Evolutionary conservation across 2,329 filamentous ascomycete species (phyloP).

Genomic region (Penicillium sp.): DNA sequence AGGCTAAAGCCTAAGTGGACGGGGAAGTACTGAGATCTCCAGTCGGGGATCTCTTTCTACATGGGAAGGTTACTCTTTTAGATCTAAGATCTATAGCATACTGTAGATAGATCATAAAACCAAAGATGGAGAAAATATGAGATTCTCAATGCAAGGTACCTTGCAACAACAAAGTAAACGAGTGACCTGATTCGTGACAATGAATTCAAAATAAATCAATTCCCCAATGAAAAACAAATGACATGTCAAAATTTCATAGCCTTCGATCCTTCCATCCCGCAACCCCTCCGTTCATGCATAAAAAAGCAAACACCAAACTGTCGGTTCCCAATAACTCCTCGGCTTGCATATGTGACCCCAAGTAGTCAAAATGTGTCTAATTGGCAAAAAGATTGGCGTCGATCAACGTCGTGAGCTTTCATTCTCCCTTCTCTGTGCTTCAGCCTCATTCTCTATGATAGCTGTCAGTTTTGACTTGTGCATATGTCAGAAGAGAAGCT

Average conservation of each 20-base stretch:
- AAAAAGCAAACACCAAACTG: background rate
- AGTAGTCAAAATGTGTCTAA: background rate
- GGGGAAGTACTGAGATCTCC: background rate
- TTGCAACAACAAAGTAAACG: conserved; percentile 1
- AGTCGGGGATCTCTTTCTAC: background rate
- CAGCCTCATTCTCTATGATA: conserved; percentile 10
- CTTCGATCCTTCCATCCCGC: conserved; percentile 4
- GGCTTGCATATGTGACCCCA: background rate
- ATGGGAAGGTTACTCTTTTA: too few species aligned
- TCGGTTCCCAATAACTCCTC: background rate
- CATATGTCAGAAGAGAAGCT: conserved; percentile 4
- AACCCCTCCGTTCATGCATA: background rate
- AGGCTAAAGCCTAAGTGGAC: too few species aligned
- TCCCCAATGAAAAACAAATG: background rate
- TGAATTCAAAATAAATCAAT: background rate
- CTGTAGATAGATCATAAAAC: too few species aligned
- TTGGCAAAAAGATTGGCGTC: background rate
- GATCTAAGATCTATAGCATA: background rate
- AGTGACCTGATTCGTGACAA: conserved; percentile 2
- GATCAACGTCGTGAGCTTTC: conserved; percentile 4
- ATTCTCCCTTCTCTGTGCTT: conserved; percentile 1
- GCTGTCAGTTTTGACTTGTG: conserved; percentile 7
- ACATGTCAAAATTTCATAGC: conserved; percentile 1
- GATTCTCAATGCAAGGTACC: conserved; percentile 4
- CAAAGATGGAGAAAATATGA: background rate